Percentiles rank a stretch among this genome's conserved stretches.
These are phyloP conservation scores for Apostasia ramifera DNA, from an alignment of 106 monocot genomes.

Conservation along the genomic window DNA sequence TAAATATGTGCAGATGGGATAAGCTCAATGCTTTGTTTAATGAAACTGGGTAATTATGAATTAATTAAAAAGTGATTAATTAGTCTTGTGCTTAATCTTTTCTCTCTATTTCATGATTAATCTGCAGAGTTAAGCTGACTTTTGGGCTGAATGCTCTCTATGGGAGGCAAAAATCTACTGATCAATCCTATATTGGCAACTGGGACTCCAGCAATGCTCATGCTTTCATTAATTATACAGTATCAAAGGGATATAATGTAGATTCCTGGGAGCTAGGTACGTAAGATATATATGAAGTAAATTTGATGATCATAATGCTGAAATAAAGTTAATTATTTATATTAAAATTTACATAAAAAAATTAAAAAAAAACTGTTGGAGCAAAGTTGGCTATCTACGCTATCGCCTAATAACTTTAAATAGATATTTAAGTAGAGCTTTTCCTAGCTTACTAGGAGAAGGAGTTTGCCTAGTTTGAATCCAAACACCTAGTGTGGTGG, in stretches of 20 bases:
- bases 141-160: constrained; percentile 45
- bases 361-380: too few relatives aligned
- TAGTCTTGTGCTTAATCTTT: neutral
- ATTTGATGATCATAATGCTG: too few relatives aligned
- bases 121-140: constrained; percentile 33
- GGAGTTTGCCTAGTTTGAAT: too few relatives aligned
- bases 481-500: too few relatives aligned
- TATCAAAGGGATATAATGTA: constrained; percentile 21
- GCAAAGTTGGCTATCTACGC: too few relatives aligned
- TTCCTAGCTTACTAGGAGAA: too few relatives aligned
- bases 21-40: constrained; percentile 29
- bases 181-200: constrained; percentile 16
- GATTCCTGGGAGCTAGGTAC: constrained; percentile 55
- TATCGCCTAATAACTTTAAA: too few relatives aligned
- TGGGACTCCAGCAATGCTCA: constrained; percentile 43
- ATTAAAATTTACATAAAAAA: too few relatives aligned
- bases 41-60: constrained; percentile 19
- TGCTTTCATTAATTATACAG: constrained; percentile 37
- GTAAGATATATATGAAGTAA: neutral
- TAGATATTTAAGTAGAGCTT: too few relatives aligned
- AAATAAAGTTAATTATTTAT: too few relatives aligned
- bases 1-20: constrained; percentile 41
- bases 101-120: neutral
- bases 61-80: neutral
- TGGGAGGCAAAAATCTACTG: constrained; percentile 10